phyloP scores from a whole-genome alignment of 345 rosid species.

The Boechera divaricarpa region DNA sequence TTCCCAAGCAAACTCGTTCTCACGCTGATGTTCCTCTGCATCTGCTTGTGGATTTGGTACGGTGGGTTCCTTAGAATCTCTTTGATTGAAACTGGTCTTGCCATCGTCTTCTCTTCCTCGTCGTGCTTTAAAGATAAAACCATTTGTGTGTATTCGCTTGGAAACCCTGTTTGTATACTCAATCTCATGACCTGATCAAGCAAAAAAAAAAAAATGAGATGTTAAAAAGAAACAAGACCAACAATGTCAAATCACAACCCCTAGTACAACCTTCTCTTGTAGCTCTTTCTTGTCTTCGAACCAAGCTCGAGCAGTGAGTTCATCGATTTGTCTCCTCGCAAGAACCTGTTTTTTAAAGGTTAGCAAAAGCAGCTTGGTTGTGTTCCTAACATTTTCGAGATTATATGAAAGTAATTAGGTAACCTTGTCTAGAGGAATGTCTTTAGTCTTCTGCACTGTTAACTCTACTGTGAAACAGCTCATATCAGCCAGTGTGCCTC shows the following conservation, averaged over 20 bases:
- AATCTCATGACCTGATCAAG: constrained; percentile 64
- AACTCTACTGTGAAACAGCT: constrained; percentile 56
- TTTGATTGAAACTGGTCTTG: constrained; percentile 43
- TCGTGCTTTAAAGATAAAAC: constrained; percentile 49
- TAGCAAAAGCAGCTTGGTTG: not conserved
- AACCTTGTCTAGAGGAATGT: constrained; percentile 65
- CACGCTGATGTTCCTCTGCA: constrained; percentile 41
- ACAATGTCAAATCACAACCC: not conserved
- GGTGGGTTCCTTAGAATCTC: constrained; percentile 45
- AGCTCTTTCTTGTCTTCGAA: constrained; percentile 63
- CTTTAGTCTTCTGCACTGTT: constrained; percentile 66
- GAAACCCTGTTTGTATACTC: constrained; percentile 66
- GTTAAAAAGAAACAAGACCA: constrained; percentile 4
- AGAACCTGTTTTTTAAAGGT: constrained; percentile 51
- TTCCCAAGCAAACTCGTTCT: constrained; percentile 52
- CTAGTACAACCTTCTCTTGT: constrained; percentile 66
- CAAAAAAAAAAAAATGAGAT: not conserved
- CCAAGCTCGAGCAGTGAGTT: constrained; percentile 83
- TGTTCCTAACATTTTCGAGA: not conserved
- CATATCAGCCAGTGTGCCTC: constrained; percentile 67
- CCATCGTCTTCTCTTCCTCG: constrained; percentile 46
- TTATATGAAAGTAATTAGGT: not conserved
- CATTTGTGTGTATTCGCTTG: constrained; percentile 69
- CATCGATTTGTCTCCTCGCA: constrained; percentile 77
- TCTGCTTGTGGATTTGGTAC: constrained; percentile 45